Conservation (phyloP, 148 eudicot genomes). For the Oxyria digyna region DNA sequence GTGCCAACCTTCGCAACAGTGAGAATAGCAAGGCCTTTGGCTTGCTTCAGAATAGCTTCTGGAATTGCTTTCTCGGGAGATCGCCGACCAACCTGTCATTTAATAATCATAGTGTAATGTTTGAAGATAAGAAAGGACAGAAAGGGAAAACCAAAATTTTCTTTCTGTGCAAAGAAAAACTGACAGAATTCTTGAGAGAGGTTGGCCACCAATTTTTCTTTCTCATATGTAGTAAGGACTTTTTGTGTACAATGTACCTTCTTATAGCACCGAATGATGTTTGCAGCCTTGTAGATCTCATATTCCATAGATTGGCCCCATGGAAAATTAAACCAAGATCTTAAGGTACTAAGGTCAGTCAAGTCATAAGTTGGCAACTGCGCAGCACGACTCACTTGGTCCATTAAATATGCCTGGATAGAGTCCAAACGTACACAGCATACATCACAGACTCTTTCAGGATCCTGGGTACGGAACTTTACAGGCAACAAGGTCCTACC, state of each 20-base stretch:
- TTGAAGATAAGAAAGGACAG: background rate
- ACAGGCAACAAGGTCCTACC: conserved; percentile 61
- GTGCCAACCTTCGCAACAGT: conserved; percentile 55
- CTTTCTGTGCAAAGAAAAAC: background rate
- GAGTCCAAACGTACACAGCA: conserved; percentile 57
- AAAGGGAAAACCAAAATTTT: background rate
- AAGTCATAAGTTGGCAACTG: conserved; percentile 59
- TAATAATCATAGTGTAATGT: background rate
- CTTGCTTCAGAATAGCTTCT: conserved; percentile 47
- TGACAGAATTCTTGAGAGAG: no score
- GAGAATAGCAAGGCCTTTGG: conserved; percentile 60
- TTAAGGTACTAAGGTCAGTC: conserved; percentile 66
- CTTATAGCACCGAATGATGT: conserved; percentile 40
- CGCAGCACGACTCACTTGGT: conserved; percentile 64
- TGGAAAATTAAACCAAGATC: conserved; percentile 77
- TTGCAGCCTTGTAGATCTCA: conserved; percentile 59
- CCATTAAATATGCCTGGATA: conserved; percentile 49
- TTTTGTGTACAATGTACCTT: conserved; percentile 22
- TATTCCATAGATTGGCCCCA: conserved; percentile 71
- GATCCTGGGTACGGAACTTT: conserved; percentile 40
- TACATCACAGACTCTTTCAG: conserved; percentile 58
- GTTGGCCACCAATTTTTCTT: background rate
- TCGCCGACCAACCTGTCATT: conserved; percentile 34
- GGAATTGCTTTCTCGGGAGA: conserved; percentile 50
- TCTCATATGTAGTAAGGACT: background rate